These are phyloP conservation scores for Dissoconium aciculare DNA, from an alignment of 2,329 filamentous ascomycete species.

Conservation along the genomic window DNA sequence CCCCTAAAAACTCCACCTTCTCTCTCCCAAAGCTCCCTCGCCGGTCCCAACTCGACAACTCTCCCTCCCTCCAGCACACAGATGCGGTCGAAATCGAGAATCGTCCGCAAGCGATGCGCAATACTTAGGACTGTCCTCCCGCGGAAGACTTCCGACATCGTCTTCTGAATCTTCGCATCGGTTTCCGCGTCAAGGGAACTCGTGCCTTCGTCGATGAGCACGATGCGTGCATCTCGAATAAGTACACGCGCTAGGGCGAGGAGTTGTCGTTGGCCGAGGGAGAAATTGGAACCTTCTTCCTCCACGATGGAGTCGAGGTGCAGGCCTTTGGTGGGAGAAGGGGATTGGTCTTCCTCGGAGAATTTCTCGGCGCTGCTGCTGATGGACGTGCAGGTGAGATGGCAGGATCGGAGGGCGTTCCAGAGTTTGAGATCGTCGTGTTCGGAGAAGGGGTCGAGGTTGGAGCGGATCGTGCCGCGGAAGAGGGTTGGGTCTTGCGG, in stretches of 20 bases:
- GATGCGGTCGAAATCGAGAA: constrained; percentile 83
- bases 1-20: constrained; percentile 70
- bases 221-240: constrained; percentile 75
- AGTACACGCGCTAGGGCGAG: constrained; percentile 88
- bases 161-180: constrained; percentile 84
- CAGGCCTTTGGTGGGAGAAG: constrained; percentile 45
- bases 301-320: constrained; percentile 76
- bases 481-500: constrained; percentile 76
- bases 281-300: constrained; percentile 93
- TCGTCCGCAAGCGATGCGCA: constrained; percentile 80
- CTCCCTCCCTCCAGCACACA: constrained; percentile 85
- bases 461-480: constrained; percentile 62
- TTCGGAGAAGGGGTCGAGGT: constrained; percentile 67
- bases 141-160: constrained; percentile 70
- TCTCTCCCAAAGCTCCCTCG: constrained; percentile 54
- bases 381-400: constrained; percentile 53
- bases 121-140: constrained; percentile 86
- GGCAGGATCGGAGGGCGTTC: constrained; percentile 61
- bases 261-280: constrained; percentile 81
- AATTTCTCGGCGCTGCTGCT: constrained; percentile 14
- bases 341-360: no score
- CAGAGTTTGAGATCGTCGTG: constrained; percentile 65
- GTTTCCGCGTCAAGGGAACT: constrained; percentile 90
- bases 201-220: constrained; percentile 93
- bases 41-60: constrained; percentile 76